Percentiles rank a stretch among this genome's conserved stretches.
Conservation (phyloP, 2,329 filamentous ascomycete species). For the Monosporascus sp. region DNA sequence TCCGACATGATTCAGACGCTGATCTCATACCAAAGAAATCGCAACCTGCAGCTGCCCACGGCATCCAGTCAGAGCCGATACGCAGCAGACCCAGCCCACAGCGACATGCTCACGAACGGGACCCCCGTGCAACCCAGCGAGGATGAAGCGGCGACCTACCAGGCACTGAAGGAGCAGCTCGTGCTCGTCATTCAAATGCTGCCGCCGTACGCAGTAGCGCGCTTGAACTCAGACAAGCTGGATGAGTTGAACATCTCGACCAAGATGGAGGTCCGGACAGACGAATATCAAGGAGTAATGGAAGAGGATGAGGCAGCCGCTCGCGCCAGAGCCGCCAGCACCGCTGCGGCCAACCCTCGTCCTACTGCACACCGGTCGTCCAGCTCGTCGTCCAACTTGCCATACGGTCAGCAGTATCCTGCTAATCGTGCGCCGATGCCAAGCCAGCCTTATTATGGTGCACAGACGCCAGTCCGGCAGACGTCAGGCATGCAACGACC, state of each 20-base stretch:
- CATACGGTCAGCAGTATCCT: conserved; percentile 42
- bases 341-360: conserved; percentile 31
- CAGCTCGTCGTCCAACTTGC: conserved; percentile 38
- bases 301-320: conserved; percentile 71
- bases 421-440: conserved; percentile 40
- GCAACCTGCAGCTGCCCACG: conserved; percentile 62
- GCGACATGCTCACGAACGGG: conserved; percentile 63
- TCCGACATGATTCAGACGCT: conserved; percentile 73
- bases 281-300: conserved; percentile 72
- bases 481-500: conserved; percentile 33
- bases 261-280: conserved; percentile 66
- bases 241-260: conserved; percentile 77
- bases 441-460: conserved; percentile 38
- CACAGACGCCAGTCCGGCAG: conserved; percentile 35
- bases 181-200: conserved; percentile 67
- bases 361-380: conserved; percentile 31
- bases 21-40: conserved; percentile 73
- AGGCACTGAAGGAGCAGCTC: conserved; percentile 70
- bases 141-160: conserved; percentile 58
- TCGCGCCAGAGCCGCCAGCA: conserved; percentile 42
- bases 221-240: conserved; percentile 80
- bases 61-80: conserved; percentile 53
- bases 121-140: conserved; percentile 62
- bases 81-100: conserved; percentile 56
- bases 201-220: conserved; percentile 80